Percentiles rank a stretch among this genome's conserved stretches.
Conservation (phyloP, 192 early-diverging fungal genomes). For the Dimargaris cristalligena region DNA sequence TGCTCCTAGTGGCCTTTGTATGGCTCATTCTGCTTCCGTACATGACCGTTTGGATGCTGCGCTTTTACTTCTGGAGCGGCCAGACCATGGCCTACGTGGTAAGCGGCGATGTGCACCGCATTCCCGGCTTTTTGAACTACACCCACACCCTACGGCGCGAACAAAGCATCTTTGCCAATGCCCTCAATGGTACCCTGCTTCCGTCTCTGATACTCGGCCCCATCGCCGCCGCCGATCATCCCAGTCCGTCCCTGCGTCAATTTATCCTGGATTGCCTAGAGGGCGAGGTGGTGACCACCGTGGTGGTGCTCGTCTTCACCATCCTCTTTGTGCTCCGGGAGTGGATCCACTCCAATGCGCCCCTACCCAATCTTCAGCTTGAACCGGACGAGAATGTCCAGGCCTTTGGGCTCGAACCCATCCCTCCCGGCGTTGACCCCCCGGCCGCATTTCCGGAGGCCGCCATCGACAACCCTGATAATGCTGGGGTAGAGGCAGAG, state of each 20-base stretch:
- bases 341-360: conserved; percentile 64
- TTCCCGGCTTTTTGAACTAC: conserved; percentile 7
- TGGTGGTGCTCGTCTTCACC: conserved; percentile 64
- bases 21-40: conserved; percentile 78
- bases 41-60: conserved; percentile 64
- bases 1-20: conserved; percentile 42
- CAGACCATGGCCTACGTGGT: conserved; percentile 28
- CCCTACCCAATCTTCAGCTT: conserved; percentile 5
- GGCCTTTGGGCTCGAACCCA: too few species aligned
- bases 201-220: neutral
- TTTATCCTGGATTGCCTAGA: conserved; percentile 60
- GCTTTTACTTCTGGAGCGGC: conserved; percentile 69
- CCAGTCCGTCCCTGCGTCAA: conserved; percentile 7
- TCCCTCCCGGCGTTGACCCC: too few species aligned
- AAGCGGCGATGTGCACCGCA: conserved; percentile 1
- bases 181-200: conserved; percentile 6
- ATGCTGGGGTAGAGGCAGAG: too few species aligned
- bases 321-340: conserved; percentile 70
- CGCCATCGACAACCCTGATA: too few species aligned
- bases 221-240: neutral
- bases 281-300: conserved; percentile 61
- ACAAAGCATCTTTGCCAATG: neutral
- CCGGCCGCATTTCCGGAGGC: too few species aligned
- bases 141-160: conserved; percentile 2
- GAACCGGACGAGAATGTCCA: conserved; percentile 7